A percentile compares a stretch with the other conserved stretches of the same genome.
phyloP scores from a whole-genome alignment of 208 protist genomes.

The Acanthamoeba castellanii region DNA sequence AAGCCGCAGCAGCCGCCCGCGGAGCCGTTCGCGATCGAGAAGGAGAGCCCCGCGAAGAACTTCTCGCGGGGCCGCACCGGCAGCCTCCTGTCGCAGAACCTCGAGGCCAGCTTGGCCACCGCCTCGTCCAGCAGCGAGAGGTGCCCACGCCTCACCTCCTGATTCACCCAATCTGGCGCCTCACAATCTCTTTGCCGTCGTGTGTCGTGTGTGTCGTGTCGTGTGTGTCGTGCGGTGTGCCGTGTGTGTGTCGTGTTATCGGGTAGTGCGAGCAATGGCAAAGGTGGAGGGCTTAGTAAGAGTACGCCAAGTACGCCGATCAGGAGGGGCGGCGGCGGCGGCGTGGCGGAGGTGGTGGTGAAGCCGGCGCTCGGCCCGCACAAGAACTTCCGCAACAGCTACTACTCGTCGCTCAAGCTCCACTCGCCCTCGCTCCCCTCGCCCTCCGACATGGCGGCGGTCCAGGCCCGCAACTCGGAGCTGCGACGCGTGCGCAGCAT shows the following conservation, averaged over 20 bases:
- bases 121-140: neutral
- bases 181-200: neutral
- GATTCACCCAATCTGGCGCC: neutral
- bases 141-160: neutral
- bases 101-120: neutral
- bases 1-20: neutral
- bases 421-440: constrained; percentile 6
- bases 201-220: neutral
- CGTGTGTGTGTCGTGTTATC: too few relatives aligned
- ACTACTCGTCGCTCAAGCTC: constrained; percentile 45
- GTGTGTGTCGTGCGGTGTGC: too few relatives aligned
- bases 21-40: neutral
- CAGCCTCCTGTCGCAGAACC: constrained; percentile 13
- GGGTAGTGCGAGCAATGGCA: neutral
- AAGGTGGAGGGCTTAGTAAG: neutral
- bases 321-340: neutral
- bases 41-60: constrained; percentile 16
- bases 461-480: constrained; percentile 6
- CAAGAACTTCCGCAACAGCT: constrained; percentile 36
- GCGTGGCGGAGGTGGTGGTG: neutral
- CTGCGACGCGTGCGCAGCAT: constrained; percentile 4
- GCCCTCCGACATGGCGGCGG: neutral
- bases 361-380: neutral
- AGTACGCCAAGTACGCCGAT: neutral
- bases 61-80: constrained; percentile 6